phyloP scores from a whole-genome alignment of 73 alveolate genomes.

The Tetrahymena elliotti region DNA sequence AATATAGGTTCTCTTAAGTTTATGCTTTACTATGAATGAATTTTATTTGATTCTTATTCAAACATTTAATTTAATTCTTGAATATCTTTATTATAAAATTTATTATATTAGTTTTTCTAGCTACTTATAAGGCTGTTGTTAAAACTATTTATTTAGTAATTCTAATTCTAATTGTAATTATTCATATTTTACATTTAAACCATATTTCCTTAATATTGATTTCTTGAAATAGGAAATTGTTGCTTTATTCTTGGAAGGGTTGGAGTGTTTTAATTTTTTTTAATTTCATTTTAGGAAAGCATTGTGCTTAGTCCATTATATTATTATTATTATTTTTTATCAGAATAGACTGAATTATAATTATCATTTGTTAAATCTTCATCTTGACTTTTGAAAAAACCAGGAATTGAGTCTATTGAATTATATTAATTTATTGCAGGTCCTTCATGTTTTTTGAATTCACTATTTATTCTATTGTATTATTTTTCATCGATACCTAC shows the following conservation, averaged over 20 bases:
- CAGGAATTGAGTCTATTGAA: neutral
- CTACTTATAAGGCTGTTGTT: neutral
- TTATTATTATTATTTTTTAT: neutral
- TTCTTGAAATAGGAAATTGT: neutral
- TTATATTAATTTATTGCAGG: neutral
- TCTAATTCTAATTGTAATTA: neutral
- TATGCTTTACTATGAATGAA: neutral
- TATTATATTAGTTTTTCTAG: neutral
- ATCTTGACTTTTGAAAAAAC: neutral
- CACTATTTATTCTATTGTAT: neutral
- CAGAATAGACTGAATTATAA: neutral
- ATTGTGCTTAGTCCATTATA: neutral
- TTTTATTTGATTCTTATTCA: neutral
- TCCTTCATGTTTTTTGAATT: neutral
- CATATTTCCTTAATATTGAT: neutral
- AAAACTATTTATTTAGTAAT: neutral
- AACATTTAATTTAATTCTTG: neutral
- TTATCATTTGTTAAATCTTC: neutral
- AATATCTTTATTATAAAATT: neutral
- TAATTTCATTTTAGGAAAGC: neutral
- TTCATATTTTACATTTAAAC: neutral
- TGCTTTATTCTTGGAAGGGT: neutral
- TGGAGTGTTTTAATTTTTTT: neutral
- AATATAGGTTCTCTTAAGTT: neutral
- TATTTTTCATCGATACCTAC: neutral